Evolutionary conservation across 768 basidiomycete genomes (phyloP).

Genomic region (Coprinellus micaceus): DNA sequence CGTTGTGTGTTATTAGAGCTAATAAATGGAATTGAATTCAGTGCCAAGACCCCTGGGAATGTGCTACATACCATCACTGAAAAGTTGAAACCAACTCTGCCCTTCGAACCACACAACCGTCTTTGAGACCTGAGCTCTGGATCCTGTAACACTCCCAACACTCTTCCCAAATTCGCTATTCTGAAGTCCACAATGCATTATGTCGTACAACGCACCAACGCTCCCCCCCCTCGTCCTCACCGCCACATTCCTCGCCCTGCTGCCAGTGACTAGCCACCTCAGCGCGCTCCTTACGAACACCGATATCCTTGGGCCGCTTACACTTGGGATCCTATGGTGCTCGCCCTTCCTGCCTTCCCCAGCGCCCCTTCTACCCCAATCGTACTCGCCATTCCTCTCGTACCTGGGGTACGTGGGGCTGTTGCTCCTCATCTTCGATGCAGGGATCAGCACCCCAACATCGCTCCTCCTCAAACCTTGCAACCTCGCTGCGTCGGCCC

Average conservation of each 20-base stretch:
- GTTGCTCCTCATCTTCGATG: conserved; percentile 55
- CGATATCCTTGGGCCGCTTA: conserved; percentile 48
- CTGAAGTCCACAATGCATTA: background rate
- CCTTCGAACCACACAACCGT: background rate
- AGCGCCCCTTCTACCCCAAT: conserved; percentile 8
- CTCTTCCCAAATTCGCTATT: background rate
- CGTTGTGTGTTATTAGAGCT: background rate
- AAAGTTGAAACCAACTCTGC: background rate
- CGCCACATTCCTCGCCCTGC: conserved; percentile 51
- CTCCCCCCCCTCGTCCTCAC: conserved; percentile 42
- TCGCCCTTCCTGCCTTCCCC: conserved; percentile 46
- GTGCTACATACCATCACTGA: no score
- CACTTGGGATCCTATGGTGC: conserved; percentile 54
- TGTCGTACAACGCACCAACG: conserved; percentile 26
- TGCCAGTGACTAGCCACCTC: conserved; percentile 45
- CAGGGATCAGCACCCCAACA: conserved; percentile 53
- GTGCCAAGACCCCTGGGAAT: background rate
- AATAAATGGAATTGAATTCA: background rate
- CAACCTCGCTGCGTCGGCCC: conserved; percentile 44
- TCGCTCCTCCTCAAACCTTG: conserved; percentile 32
- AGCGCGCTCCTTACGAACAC: conserved; percentile 40
- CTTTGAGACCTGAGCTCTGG: background rate
- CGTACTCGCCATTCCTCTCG: conserved; percentile 43
- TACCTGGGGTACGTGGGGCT: conserved; percentile 40
- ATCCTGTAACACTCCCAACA: background rate